Evolutionary conservation across 139 green algal species (phyloP), one percentile per base, ranked within the genome.

Genomic region (Chlorella sp.): DNA sequence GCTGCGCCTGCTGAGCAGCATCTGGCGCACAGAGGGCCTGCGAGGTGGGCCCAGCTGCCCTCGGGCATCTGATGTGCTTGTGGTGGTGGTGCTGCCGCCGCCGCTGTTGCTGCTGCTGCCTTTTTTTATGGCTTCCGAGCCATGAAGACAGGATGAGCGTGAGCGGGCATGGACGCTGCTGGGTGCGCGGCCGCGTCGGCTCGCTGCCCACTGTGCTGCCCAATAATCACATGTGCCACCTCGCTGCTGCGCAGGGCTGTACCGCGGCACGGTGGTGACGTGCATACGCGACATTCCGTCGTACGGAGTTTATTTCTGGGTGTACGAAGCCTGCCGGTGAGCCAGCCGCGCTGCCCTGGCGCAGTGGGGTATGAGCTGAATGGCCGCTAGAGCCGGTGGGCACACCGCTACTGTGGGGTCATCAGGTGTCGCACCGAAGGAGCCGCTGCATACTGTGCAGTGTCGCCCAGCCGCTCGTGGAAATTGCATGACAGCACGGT

Each of bases 241-340:
- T 44, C 17, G 6, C 32, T 69, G 46, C 20, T 56, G 0, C 76
- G 73, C 89, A 92, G 92, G 93, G 1, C 78, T 96, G 48, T 94
- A 90, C 72, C 67, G 90, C 0, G 94, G 94, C 44, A 84, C 92
- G 64, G 87, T 68, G 4, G 86, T 95, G 17, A 95, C 90, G 0
- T 64, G 90, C 54, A 38, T 93, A 0, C 87, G 94, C 0, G 93
- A 96, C 76, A 75, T 90, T 19, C 94, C 94, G 54, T 88, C 72
- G 22, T 92, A 94, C 77, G 92, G 90, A 13, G 77, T 94, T 24
- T 96, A 95, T 86, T 96, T 94, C 73, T 85, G 43, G 11, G 44
- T 82, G 22, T 95, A 94, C 82, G 82, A 92, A 38, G 62, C 30
- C 3, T 34, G 28, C 38, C 44, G 40, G 77, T 83, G 40, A 30